Evolutionary conservation across 2,329 filamentous ascomycete species (phyloP).

Genomic region (Colletotrichum shisoi): DNA sequence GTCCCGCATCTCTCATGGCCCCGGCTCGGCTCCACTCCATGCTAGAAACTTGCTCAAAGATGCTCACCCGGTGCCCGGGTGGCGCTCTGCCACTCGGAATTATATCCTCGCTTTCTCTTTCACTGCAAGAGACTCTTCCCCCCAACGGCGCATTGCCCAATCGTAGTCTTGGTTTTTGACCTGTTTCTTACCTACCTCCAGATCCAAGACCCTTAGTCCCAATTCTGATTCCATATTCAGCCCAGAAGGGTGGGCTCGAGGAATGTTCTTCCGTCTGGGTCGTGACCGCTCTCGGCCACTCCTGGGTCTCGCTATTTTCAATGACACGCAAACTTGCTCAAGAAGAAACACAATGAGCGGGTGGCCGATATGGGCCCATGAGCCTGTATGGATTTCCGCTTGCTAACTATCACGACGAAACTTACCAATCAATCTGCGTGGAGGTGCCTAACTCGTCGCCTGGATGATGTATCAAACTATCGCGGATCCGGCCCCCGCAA

Average conservation of each 20-base stretch:
- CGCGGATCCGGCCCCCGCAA: conserved; percentile 19
- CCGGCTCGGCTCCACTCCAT: conserved; percentile 24
- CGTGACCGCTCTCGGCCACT: neutral
- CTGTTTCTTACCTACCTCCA: neutral
- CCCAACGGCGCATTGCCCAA: neutral
- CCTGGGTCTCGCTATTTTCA: neutral
- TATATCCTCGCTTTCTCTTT: neutral
- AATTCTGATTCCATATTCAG: neutral
- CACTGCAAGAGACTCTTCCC: too few species aligned
- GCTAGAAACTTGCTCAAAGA: conserved; percentile 50
- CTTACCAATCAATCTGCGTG: neutral
- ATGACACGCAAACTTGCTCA: conserved; percentile 31
- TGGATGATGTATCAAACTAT: conserved; percentile 13
- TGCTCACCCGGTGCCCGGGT: conserved; percentile 44
- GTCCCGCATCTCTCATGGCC: neutral
- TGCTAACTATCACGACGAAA: neutral
- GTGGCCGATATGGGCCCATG: neutral
- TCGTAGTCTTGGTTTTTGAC: neutral
- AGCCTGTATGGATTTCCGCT: neutral
- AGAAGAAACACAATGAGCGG: conserved; percentile 10
- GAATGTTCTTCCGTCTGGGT: neutral
- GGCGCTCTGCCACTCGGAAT: neutral
- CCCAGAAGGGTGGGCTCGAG: too few species aligned
- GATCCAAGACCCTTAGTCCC: neutral
- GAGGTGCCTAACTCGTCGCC: neutral